Conservation (phyloP, 331 rosid genomes). For the Arachis monticola region DNA sequence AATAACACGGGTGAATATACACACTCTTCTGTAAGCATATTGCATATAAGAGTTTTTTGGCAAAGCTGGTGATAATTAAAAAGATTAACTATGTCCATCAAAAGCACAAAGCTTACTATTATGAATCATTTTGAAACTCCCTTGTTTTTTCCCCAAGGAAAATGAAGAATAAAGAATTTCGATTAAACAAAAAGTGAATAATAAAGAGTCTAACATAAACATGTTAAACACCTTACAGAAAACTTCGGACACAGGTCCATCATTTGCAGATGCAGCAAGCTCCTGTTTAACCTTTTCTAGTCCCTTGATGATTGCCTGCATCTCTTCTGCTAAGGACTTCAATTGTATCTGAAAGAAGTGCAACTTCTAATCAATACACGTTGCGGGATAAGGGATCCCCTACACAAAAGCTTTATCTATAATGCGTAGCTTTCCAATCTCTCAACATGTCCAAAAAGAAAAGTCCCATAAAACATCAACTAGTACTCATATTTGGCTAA, state of each 20-base stretch:
- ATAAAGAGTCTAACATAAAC: constrained; percentile 26
- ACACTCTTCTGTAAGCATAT: neutral
- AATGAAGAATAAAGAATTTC: constrained; percentile 12
- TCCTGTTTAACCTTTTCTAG: constrained; percentile 93
- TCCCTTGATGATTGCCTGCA: constrained; percentile 98
- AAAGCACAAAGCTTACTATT: constrained; percentile 8
- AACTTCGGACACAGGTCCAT: constrained; percentile 87
- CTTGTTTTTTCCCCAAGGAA: neutral
- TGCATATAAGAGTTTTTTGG: constrained; percentile 8
- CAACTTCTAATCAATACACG: constrained; percentile 30
- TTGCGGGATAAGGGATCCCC: neutral
- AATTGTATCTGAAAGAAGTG: constrained; percentile 86
- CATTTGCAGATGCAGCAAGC: constrained; percentile 82
- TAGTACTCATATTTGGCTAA: constrained; percentile 20
- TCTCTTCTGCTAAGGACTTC: constrained; percentile 98
- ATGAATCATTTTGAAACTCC: constrained; percentile 26
- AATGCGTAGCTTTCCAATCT: no score
- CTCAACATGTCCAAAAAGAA: no score
- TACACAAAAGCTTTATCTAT: no score
- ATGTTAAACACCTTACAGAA: constrained; percentile 71
- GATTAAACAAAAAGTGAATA: constrained; percentile 15
- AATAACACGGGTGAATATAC: constrained; percentile 3
- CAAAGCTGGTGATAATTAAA: constrained; percentile 17
- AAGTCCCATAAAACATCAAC: constrained; percentile 14
- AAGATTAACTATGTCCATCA: constrained; percentile 2